A percentile compares a stretch with the other conserved stretches of the same genome.
Conservation (phyloP, 2,329 filamentous ascomycete species). For the Penicillium brasilianum region DNA sequence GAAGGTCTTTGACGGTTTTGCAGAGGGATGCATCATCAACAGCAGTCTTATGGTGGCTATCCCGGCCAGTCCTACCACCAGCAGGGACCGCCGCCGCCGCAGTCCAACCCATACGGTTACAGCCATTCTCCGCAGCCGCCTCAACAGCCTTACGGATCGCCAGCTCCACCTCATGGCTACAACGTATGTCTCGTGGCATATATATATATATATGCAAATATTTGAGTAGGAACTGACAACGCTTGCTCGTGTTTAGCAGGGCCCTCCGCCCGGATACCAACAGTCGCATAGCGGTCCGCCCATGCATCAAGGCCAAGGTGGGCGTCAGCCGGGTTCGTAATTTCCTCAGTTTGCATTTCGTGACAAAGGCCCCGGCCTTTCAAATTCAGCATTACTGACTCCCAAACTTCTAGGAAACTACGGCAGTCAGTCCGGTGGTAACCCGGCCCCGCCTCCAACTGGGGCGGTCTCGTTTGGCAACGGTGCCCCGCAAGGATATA, state of each 20-base stretch:
- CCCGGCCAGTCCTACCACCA: constrained; percentile 44
- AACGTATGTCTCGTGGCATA: constrained; percentile 39
- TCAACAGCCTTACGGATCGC: constrained; percentile 40
- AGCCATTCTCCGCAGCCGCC: constrained; percentile 49
- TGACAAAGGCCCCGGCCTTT: background rate
- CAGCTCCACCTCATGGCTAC: constrained; percentile 42
- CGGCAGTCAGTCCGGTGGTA: constrained; percentile 21
- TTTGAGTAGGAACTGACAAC: constrained; percentile 4
- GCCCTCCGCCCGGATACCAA: constrained; percentile 40
- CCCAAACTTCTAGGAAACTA: constrained; percentile 17
- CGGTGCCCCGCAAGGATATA: constrained; percentile 79
- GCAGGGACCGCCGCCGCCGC: constrained; percentile 53
- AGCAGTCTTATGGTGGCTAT: constrained; percentile 45
- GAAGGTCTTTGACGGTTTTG: constrained; percentile 9
- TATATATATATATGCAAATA: no score
- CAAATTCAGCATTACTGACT: constrained; percentile 5
- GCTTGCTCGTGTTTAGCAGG: constrained; percentile 22
- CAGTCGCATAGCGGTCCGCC: constrained; percentile 43
- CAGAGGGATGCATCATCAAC: constrained; percentile 44
- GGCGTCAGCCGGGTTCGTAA: constrained; percentile 43
- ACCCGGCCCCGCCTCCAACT: constrained; percentile 69
- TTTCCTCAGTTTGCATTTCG: background rate
- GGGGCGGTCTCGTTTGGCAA: constrained; percentile 75
- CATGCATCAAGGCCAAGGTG: constrained; percentile 47
- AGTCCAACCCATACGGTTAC: constrained; percentile 49